Conservation (phyloP, 805 yeast species). For the Saturnispora quitensis region DNA sequence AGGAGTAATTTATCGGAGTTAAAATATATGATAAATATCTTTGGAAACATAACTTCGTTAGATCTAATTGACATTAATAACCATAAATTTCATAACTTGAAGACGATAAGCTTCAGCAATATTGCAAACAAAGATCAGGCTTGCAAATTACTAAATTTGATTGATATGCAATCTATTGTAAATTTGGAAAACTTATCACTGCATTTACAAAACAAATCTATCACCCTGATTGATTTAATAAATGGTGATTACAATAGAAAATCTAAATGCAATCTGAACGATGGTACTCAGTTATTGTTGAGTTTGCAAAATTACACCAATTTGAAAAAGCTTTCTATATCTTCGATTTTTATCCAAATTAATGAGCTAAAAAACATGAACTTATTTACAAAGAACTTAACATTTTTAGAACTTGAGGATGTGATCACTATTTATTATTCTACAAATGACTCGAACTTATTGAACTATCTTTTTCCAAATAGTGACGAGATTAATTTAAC, state of each 20-base stretch:
- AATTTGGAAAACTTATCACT: slow-evolving; percentile 5
- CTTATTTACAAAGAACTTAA: slow-evolving; percentile 8
- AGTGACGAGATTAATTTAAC: slow-evolving; percentile 3
- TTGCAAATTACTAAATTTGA: neutral
- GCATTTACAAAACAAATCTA: slow-evolving; percentile 1
- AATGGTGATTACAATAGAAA: neutral
- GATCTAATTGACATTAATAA: neutral
- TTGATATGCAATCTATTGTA: neutral
- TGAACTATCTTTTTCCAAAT: slow-evolving; percentile 9
- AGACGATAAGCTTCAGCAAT: slow-evolving; percentile 13
- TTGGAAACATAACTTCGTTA: neutral
- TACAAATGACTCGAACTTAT: slow-evolving; percentile 8
- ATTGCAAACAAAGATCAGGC: slow-evolving; percentile 8
- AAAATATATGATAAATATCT: slow-evolving; percentile 6
- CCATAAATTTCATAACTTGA: slow-evolving; percentile 5
- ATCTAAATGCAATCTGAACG: neutral
- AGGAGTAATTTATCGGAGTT: slow-evolving; percentile 5
- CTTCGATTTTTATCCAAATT: slow-evolving; percentile 10
- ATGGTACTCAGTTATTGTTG: neutral
- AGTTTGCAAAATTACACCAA: neutral
- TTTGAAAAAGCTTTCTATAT: slow-evolving; percentile 8
- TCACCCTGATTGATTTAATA: slow-evolving; percentile 7
- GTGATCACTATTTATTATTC: slow-evolving; percentile 1
- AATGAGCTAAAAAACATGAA: neutral
- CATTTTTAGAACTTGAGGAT: slow-evolving; percentile 13